Base-by-base conservation (phyloP, 768 basidiomycete species). In the Lactarius deliciosus region DNA sequence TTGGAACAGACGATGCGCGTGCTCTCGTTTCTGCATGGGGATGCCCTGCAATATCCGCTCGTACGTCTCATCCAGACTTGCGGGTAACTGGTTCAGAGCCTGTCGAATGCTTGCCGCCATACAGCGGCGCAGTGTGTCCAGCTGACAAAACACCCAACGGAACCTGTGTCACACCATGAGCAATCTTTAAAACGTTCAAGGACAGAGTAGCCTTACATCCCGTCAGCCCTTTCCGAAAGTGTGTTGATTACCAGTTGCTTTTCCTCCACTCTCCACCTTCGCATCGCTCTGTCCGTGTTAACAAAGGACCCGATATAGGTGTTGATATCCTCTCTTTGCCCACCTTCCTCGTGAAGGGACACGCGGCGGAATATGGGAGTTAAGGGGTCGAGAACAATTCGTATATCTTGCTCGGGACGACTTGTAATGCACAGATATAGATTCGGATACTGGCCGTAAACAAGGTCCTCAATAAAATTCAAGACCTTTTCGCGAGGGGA, bases 331-430 rank as follows among this genome's bases (percentile, higher is more conserved):
- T 64, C 41, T 16, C 22, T 57, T 36, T 64, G 63, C 9, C 63
- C 63, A 9, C 3, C 16, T 47, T 64, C 55, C n/a, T 64, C 63
- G 9, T 64, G 55, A 45, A 64, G 63, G 20, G 41, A 57, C 1
- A 64, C 32, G 20, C n/a, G 43, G n/a, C 11, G 43, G 13, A 32
- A n/a, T 11, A 18, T 20, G n/a, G 56, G 10, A 22, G 56, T 43
- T 22, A 56, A 10, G n/a, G 28, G 63, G n/a, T 43, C 20, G n/a
- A 64, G 56, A 16, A 57, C n/a, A 18, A 15, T 11, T 30, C 20
- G 25, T 0, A 63, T 63, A 20, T 63, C 62, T 30, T 57, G 54
- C 18, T 63, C 63, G n/a, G 63, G 56, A 15, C 63, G 56, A 57
- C 63, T 64, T 8, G 63, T 64, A 18, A 64, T 15, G 22, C 63